These are phyloP conservation scores for Candida mesenterica DNA, from an alignment of 1,139 yeast genomes.

Conservation along the genomic window DNA sequence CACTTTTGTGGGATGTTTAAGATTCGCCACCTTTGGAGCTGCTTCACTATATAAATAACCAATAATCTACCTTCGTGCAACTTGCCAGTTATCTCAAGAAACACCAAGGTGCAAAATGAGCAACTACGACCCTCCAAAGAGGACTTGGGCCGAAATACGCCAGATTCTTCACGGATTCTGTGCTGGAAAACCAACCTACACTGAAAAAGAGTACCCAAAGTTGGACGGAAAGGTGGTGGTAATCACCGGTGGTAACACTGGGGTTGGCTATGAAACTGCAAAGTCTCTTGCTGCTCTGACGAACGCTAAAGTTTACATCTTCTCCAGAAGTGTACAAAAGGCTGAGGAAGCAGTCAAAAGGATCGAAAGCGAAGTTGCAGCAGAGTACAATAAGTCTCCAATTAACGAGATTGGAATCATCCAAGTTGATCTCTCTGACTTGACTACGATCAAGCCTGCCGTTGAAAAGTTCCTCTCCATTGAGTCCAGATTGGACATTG, in stretches of 20 bases:
- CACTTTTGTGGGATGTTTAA: too few species aligned
- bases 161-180: conserved; percentile 3
- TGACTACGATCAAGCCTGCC: conserved; percentile 39
- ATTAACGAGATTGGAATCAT: conserved; percentile 16
- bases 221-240: conserved; percentile 21
- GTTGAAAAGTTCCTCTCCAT: conserved; percentile 28
- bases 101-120: too few species aligned
- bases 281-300: conserved; percentile 13
- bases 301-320: conserved; percentile 17
- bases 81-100: too few species aligned
- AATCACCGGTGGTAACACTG: conserved; percentile 24
- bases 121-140: conserved; percentile 1
- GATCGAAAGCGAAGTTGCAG: conserved; percentile 13
- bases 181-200: conserved; percentile 8
- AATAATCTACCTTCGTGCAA: too few species aligned
- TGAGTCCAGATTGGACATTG: conserved; percentile 32
- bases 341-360: conserved; percentile 16
- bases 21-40: too few species aligned
- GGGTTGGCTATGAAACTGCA: conserved; percentile 17
- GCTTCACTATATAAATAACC: too few species aligned
- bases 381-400: conserved; percentile 8
- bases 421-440: conserved; percentile 34
- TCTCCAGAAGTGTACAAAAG: conserved; percentile 20
- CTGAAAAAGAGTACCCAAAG: conserved; percentile 10
- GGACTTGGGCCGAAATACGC: conserved; percentile 1